Evolutionary conservation across 2,329 filamentous ascomycete species (phyloP).

Genomic region (Atkinsonella hypoxylon): DNA sequence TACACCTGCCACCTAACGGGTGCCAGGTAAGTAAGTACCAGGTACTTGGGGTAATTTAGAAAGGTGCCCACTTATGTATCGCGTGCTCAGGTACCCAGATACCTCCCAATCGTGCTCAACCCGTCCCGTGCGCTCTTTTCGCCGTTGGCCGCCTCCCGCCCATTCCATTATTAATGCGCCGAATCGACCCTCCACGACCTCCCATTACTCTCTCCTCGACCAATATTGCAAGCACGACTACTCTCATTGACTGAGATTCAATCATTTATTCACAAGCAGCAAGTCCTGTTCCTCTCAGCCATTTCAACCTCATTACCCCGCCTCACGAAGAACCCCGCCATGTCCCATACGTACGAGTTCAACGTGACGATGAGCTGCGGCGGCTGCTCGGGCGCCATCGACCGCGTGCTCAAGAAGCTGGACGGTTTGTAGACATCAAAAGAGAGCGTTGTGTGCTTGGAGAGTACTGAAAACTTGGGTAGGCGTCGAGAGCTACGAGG

Average conservation of each 20-base stretch:
- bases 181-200: not conserved
- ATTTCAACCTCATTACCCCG: not conserved
- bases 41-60: too few relatives aligned
- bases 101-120: not conserved
- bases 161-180: not conserved
- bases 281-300: not conserved
- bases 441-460: too few relatives aligned
- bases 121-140: slow-evolving; percentile 4
- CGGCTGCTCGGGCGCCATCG: slow-evolving; percentile 90
- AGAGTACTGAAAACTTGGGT: slow-evolving; percentile 5
- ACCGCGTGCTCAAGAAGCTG: slow-evolving; percentile 83
- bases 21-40: too few relatives aligned
- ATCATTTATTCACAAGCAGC: not conserved
- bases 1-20: not conserved
- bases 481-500: slow-evolving; percentile 81
- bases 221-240: not conserved
- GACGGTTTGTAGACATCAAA: slow-evolving; percentile 61
- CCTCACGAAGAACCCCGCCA: slow-evolving; percentile 20
- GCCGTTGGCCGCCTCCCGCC: not conserved
- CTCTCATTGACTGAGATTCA: not conserved
- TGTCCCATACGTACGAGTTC: slow-evolving; percentile 92
- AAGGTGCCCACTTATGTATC: too few relatives aligned
- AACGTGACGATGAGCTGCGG: slow-evolving; percentile 88
- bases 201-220: not conserved
- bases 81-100: not conserved